Evolutionary conservation across 2,329 filamentous ascomycete genomes (phyloP), one percentile per base, ranked within the genome.

Genomic region (Ilyonectria sp.): DNA sequence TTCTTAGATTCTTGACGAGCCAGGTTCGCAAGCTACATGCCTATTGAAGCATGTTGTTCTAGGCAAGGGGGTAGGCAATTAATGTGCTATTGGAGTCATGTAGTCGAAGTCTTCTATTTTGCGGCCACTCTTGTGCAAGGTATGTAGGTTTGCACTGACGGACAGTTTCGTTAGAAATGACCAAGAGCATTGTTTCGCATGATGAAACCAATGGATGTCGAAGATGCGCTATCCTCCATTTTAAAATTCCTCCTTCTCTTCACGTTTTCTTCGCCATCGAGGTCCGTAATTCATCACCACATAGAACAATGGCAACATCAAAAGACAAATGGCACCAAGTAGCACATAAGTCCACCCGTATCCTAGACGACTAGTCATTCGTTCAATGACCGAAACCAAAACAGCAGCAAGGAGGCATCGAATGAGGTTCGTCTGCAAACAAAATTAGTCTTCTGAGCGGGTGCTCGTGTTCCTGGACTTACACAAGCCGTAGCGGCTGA

Each of bases 301-400:
- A 15, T 62, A 63, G 44, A 66, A 58, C 37, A 66, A 17, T 4
- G 58, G 58, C 10, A 66, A 13, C 37, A 62, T 53, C 1, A 19
- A 37, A 3, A 66, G 29, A 11, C 64, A 67, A 4, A 67, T 23
- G 9, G 54, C 59, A 49, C 64, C 64, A n/a, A 67, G 57, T 11
- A 67, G 26, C 4, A 55, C 44, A 44, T 67, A 67, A 26, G 37
- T 63, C 64, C 64, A 67, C 11, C 64, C 64, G 15, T 63, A 67
- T 10, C 64, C 64, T 4, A 67, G 54, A 5, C 56, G 50, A 13
- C 26, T 19, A 5, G 64, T 67, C 54, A 60, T 59, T 17, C 55
- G 23, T 6, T 67, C 64, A 29, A 67, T 67, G 6, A 67, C 35
- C 10, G 64, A 67, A 8, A 67, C 64, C 9, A 67, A 53, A n/a